Conservation (phyloP, 2,329 filamentous ascomycete species). For the Juglanconis oblonga region DNA sequence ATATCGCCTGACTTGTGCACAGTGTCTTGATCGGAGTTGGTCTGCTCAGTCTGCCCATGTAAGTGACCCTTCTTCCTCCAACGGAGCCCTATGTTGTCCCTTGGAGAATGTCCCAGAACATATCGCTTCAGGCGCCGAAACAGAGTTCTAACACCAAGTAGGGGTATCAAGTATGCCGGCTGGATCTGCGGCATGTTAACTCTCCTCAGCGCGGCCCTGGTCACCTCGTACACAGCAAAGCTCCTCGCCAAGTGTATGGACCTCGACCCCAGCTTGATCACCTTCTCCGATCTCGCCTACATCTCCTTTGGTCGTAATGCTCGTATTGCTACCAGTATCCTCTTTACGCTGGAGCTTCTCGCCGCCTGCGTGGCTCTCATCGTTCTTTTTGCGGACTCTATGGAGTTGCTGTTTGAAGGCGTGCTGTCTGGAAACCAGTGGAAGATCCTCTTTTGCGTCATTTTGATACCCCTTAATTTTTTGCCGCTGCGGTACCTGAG, state of each 20-base stretch:
- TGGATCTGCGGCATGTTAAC: constrained; percentile 81
- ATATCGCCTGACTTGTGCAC: constrained; percentile 9
- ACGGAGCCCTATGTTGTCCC: too few relatives aligned
- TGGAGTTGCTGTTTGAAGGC: constrained; percentile 73
- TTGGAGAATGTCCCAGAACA: too few relatives aligned
- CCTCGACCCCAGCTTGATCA: constrained; percentile 79
- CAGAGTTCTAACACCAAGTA: too few relatives aligned
- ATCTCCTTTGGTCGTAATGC: constrained; percentile 84
- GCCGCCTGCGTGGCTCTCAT: constrained; percentile 87
- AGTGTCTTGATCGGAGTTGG: constrained; percentile 85
- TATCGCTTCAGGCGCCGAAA: too few relatives aligned
- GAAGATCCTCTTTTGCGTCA: constrained; percentile 79
- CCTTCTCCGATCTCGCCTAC: constrained; percentile 90
- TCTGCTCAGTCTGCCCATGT: constrained; percentile 78
- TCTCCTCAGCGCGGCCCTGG: constrained; percentile 68
- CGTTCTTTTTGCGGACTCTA: constrained; percentile 89
- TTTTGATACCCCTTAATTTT: constrained; percentile 81
- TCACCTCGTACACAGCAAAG: constrained; percentile 83
- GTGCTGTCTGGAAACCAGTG: constrained; percentile 65
- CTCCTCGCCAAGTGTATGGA: constrained; percentile 86
- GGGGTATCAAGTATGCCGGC: constrained; percentile 77
- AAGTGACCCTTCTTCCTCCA: too few relatives aligned
- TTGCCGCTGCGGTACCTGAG: constrained; percentile 79
- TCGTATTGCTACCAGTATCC: constrained; percentile 74
- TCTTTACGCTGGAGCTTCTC: constrained; percentile 85